Percentiles rank a stretch among this genome's conserved stretches.
Conservation (phyloP, 192 early-diverging fungal species). For the Coemansia sp. region DNA sequence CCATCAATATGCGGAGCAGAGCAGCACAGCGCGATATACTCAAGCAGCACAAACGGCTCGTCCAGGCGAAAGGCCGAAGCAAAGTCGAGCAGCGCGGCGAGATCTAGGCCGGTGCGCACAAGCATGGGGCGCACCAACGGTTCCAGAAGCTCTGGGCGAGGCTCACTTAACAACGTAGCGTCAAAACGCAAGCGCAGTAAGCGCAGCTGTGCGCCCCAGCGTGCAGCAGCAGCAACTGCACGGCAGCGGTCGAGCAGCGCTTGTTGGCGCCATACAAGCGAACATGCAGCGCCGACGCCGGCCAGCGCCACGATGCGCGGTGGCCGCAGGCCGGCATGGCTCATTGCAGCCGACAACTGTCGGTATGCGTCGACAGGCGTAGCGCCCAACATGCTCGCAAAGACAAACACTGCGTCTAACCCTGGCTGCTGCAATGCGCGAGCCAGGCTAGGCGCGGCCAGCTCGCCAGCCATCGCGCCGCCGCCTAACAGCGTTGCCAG, state of each 20-base stretch:
- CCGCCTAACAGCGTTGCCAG: slow-evolving; percentile 19
- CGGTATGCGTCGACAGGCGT: slow-evolving; percentile 31
- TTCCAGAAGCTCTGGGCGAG: slow-evolving; percentile 54
- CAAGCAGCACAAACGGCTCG: slow-evolving; percentile 39
- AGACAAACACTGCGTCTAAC: slow-evolving; percentile 37
- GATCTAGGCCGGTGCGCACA: slow-evolving; percentile 59
- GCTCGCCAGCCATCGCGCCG: not conserved
- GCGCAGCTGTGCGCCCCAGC: slow-evolving; percentile 67
- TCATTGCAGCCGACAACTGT: slow-evolving; percentile 40
- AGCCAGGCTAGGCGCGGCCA: slow-evolving; percentile 17
- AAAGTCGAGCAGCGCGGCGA: slow-evolving; percentile 65
- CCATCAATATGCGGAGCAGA: slow-evolving; percentile 28
- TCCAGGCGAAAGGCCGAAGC: slow-evolving; percentile 58
- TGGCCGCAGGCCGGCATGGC: slow-evolving; percentile 36
- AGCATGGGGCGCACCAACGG: slow-evolving; percentile 60
- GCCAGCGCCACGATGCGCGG: slow-evolving; percentile 51
- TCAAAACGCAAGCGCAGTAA: slow-evolving; percentile 65
- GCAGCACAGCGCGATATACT: slow-evolving; percentile 50
- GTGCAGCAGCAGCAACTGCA: slow-evolving; percentile 58
- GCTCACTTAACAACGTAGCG: slow-evolving; percentile 50
- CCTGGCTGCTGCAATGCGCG: slow-evolving; percentile 45
- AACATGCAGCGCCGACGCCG: slow-evolving; percentile 58
- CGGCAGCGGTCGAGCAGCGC: slow-evolving; percentile 60
- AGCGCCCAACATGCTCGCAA: slow-evolving; percentile 37
- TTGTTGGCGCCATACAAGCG: slow-evolving; percentile 65